Conservation (phyloP, 306 rosid species). For the Lathyrus tuberosus region DNA sequence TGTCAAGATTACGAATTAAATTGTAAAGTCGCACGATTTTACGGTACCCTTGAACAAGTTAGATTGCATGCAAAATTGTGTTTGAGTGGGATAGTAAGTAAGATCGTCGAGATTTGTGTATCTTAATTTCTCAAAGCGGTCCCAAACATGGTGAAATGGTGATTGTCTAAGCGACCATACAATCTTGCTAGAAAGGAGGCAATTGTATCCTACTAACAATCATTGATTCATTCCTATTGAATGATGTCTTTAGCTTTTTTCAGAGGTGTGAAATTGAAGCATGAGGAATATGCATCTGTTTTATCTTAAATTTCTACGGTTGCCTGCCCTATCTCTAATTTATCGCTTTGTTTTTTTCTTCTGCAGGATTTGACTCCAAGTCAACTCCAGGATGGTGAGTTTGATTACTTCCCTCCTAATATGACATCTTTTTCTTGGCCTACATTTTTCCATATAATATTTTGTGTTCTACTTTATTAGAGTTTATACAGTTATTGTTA, state of each 20-base stretch:
- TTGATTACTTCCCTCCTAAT: constrained; percentile 21
- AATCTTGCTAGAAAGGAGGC: not conserved
- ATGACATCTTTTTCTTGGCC: constrained; percentile 2
- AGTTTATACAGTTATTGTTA: not conserved
- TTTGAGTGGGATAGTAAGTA: not conserved
- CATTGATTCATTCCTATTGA: not conserved
- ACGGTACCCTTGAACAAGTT: not conserved
- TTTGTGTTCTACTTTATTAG: constrained; percentile 18
- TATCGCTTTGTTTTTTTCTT: constrained; percentile 44
- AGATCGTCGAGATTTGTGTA: not conserved
- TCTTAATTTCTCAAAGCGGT: not conserved
- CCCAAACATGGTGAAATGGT: not conserved
- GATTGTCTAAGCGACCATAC: not conserved
- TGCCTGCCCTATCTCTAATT: constrained; percentile 27
- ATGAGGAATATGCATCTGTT: not conserved
- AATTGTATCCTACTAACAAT: constrained; percentile 14
- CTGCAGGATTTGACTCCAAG: constrained; percentile 88
- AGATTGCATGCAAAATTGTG: not conserved
- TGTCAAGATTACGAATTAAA: not conserved
- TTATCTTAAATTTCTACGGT: not conserved
- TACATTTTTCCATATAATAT: constrained; percentile 18
- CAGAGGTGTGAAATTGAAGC: too few relatives aligned
- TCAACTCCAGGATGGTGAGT: constrained; percentile 94
- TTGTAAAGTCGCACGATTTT: not conserved
- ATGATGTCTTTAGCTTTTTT: not conserved